Evolutionary conservation across 768 basidiomycete genomes (phyloP), one percentile per base, ranked within the genome.

Genomic region (Ramaria rubella): DNA sequence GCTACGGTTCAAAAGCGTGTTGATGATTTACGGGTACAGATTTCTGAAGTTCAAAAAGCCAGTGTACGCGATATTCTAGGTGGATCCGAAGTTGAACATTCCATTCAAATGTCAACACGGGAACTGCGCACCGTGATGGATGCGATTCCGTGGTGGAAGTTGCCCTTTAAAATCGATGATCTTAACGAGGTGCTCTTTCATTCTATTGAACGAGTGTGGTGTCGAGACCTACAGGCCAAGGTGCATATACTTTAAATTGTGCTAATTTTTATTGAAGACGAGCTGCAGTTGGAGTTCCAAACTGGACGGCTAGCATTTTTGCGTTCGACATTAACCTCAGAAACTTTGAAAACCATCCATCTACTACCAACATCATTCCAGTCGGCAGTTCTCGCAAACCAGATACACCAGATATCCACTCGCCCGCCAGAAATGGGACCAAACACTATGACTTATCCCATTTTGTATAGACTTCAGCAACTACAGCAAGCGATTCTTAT

Each of bases 321-420:
- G 12, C 85, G 85, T 66, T 60, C 70, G 14, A 62, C 71, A 2
- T 64, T 82, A 21, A 71, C 76, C 40, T 46, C 2, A 60, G 64
- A 43, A 71, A 74, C 14, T 75, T 77, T 12, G 73, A 75, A 30
- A 44, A 58, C 3, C 70, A 83, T 17, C 63, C 79, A 19, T 63
- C 68, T 14, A n/a, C 72, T 76, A 49, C 63, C 76, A 8, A 71
- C 68, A 0, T 48, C 68, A 0, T 70, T 75, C 63, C 70, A 75
- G 53, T 85, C 85, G 0, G 73, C 79, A 7, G 67, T 90, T 38
- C 76, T 89, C 5, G 69, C 70, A 40, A 88, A 90, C 63, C 65
- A 68, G 6, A 71, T 89, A 30, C 72, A 75, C 7, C 87, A 87
- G 64, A 63, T 83, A 11, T 61, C 68, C 40, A 58, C 72, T 30